Evolutionary conservation across 2,329 filamentous ascomycete genomes (phyloP), one percentile per base, ranked within the genome.

Genomic region (Cryphonectria parasitica): DNA sequence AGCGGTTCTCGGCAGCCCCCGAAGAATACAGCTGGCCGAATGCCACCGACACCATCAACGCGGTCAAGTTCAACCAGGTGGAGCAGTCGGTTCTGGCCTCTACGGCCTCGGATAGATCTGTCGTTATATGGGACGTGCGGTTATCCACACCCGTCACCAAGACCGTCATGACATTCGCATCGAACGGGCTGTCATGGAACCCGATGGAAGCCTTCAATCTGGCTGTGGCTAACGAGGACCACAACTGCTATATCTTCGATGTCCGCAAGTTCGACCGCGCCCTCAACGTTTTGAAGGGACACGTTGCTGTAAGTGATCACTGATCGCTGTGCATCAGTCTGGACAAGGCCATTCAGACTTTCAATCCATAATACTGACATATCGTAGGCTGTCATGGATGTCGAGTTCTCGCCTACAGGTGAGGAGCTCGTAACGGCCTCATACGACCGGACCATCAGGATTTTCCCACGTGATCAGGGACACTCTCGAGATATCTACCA

Each of bases 401-500:
- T 99, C 56, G 94, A 98, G 78, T 99, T 95, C 82, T 95, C 91
- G 64, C 95, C 96, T 0, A 98, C 96, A 0, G 96, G 96, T 71
- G 92, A 98, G 79, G 95, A 98, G 79, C 88, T 99, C 62, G 94
- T 98, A 28, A 93, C 91, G 19, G 96, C 93, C 6, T 94, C 92
- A 0, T 97, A 96, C 82, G 93, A 97, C 78, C 90, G 94, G 73
- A 97, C 94, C 5, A 86, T 99, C 67, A 90, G 96, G 66, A 84
- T 98, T 65, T 98, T 94, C 92, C 89, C 89, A 78, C 88, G 92
- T 69, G 88, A 91, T 74, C 85, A 91, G 73, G 95, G 95, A 34
- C 93, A 96, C 81, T 95, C 92, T 19, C 88, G 95, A 75, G 96
- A 99, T 78, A 90, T 98, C 64, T 99, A 97, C 95, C 31, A 97